Base-by-base conservation (phyloP, 2,329 filamentous ascomycete genomes). In the Monilinia vaccinii-corymbosi region DNA sequence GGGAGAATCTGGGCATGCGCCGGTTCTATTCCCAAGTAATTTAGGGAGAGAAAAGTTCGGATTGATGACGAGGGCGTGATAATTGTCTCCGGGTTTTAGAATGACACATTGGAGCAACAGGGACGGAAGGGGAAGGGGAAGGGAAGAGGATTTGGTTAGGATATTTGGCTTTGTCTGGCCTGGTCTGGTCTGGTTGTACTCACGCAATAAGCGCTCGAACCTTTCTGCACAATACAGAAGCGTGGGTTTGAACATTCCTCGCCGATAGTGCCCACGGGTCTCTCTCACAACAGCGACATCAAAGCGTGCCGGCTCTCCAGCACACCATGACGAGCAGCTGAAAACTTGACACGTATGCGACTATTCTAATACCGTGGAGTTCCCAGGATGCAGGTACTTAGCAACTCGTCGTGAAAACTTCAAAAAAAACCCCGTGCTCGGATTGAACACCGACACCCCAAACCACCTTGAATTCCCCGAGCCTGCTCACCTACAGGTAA, bases 1-100 rank as follows among this genome's bases (percentile, higher is more conserved):
- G 69, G 34, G 11, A 74, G 73, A 23, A 73, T 8, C 74, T 3
- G 76, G 78, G 53, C 75, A 76, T 4, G 76, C 73, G 25, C n/a
- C 28, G 5, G 2, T 32, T 13, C 7, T 3, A 31, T 21, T 2
- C 9, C 18, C n/a, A 21, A 0, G 18, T 10, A 44, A 21, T n/a
- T 38, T 7, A 5, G 4, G 16, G 38, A 18, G 38, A 10, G n/a
- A n/a, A 6, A 18, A 16, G 7, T n/a, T 42, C n/a, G 18, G 38
- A n/a, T 21, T 18, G 8, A 42, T n/a, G 16, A 14, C 10, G 16
- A 21, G 25, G 0, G 21, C 4, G 25, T 28, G 28, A 4, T n/a
- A 9, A 42, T 42, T 42, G 9, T 4, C 18, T 42, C 6, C 18
- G 38, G 38, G 2, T 50, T 8, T 23, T 36, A 21, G 4, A 13